Evolutionary conservation across 164 flowering plant genomes (phyloP), one percentile per base, ranked within the genome.

Genomic region (Litsea cubeba): DNA sequence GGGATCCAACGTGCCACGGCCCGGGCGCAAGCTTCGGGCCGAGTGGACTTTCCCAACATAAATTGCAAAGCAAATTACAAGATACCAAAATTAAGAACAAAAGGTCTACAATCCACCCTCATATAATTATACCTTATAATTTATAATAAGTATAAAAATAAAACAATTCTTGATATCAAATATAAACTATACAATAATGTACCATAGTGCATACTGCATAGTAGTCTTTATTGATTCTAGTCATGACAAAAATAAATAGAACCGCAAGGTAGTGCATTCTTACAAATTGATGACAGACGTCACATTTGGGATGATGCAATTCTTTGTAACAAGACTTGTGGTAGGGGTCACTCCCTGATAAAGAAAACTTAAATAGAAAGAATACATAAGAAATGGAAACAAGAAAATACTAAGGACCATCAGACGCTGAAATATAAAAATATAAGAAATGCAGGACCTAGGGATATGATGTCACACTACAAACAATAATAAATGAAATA

Each of bases 221-320:
- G 58, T 54, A 54, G 14, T 3, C 58, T 15, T 2, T 54, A 54
- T 2, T 28, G 30, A 28, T 54, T 54, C 20, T 14, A 18, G 18
- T 54, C 58, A 12, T 54, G 26, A 6, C 66, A 22, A 63, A 18
- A 12, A 3, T 26, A 2, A 65, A 15, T 25, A 65, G 3, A 65
- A 65, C 58, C 5, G 23, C 49, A 25, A 70, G 20, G 32, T 58
- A 23, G 23, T n/a, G 40, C 71, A 51, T 72, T 23, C 95, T 89
- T 90, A 93, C 99, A 83, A 88, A 93, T 82, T 90, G 94, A 73
- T 84, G 91, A 80, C 98, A 95, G 68, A 95, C 99, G 85, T 93
- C 99, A 81, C 98, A 95, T 80, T 89, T 95, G 67, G 99, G 99
- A 85, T 95, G 99, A 24, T 90, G 88, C 77, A 90, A 72, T 84